Base-by-base conservation (phyloP, 1,139 yeast genomes). In the Sugiyamaella xylanicola region DNA sequence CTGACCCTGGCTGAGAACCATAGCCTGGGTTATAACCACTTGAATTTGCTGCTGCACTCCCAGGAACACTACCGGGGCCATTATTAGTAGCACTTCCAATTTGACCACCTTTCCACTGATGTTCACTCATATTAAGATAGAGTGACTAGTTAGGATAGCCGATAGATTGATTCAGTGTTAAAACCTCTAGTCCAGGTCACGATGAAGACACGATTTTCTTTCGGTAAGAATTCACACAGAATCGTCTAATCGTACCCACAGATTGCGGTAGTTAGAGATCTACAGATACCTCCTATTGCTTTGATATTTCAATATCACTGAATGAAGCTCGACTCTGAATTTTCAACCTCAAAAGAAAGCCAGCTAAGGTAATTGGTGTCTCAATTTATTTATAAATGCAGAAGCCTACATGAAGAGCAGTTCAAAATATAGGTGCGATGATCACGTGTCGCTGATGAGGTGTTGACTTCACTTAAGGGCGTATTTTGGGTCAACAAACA, bases 101-200 rank as follows among this genome's bases (percentile, higher is more conserved):
- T 15, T 21, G 35, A 32, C 43, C 16, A 36, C 36, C 42, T n/a
- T 37, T 36, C 36, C 42, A 22, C 25, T 37, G 42, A 36, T 46
- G 50, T 5, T 15, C 21, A 13, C 17, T 46, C 42, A 46, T 46
- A 8, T 27, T 25, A 11, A 25, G 9, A 25, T 7, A 25, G 11
- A 25, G 32, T 11, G 32, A 5, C 32, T 25, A 25, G 9, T 25
- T 25, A 25, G 5, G 9, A 25, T 5, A 25, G 32, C 32, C 11
- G 32, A 11, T 7, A 7, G 11, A 25, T 11, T 25, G 32, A 25
- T 25, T 25, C 32, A 7, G 32, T 5, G 5, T 11, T 11, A 25
- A 25, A 25, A 25, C 11, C n/a, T n/a, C n/a, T n/a, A n/a, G n/a
- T n/a, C n/a, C n/a, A n/a, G n/a, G n/a, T n/a, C n/a, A n/a, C n/a